These are phyloP conservation scores for Microdochium paspali DNA, from an alignment of 2,329 filamentous ascomycete species.

Conservation along the genomic window DNA sequence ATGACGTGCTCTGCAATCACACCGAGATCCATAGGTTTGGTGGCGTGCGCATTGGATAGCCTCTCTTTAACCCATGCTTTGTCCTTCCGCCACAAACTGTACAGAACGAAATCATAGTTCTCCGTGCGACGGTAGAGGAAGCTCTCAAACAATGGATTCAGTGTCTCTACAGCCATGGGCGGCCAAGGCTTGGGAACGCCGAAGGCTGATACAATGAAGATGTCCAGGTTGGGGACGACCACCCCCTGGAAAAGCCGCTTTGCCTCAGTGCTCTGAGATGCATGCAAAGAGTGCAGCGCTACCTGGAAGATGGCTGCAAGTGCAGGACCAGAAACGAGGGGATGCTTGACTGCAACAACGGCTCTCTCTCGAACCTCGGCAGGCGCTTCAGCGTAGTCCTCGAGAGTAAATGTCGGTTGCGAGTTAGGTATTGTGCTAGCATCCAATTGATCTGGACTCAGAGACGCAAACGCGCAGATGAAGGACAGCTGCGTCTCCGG, in stretches of 20 bases:
- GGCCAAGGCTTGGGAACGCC: slow-evolving; percentile 73
- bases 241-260: slow-evolving; percentile 58
- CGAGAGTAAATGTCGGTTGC: slow-evolving; percentile 62
- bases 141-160: slow-evolving; percentile 70
- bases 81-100: slow-evolving; percentile 87
- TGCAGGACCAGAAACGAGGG: slow-evolving; percentile 80
- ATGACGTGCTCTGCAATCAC: slow-evolving; percentile 71
- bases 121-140: slow-evolving; percentile 73
- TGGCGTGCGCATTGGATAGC: slow-evolving; percentile 67
- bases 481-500: slow-evolving; percentile 89
- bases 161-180: slow-evolving; percentile 61
- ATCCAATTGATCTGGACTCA: slow-evolving; percentile 68
- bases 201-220: slow-evolving; percentile 71
- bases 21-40: slow-evolving; percentile 56
- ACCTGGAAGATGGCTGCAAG: slow-evolving; percentile 61
- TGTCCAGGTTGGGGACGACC: slow-evolving; percentile 64
- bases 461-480: slow-evolving; percentile 74
- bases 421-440: slow-evolving; percentile 77
- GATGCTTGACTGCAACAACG: slow-evolving; percentile 64
- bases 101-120: slow-evolving; percentile 79
- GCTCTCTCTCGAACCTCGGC: slow-evolving; percentile 42
- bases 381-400: slow-evolving; percentile 42
- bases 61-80: slow-evolving; percentile 76
- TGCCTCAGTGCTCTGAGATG: slow-evolving; percentile 53
- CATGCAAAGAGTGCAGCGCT: slow-evolving; percentile 50